These are phyloP conservation scores for Solanum phureja DNA, from an alignment of 257 asterid genomes.

Conservation along the genomic window DNA sequence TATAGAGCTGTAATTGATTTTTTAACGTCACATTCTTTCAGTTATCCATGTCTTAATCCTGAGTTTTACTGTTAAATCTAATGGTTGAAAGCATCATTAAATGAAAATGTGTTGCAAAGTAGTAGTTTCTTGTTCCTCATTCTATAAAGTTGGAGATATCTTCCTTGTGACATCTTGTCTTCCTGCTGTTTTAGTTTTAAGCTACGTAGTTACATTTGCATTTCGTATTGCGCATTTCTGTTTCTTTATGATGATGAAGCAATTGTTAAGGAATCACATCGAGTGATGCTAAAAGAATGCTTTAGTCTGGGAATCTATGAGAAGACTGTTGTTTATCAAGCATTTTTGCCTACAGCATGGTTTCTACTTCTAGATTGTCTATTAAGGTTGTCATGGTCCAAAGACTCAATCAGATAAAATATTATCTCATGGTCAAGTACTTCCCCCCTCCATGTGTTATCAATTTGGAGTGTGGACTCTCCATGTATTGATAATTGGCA, in stretches of 20 bases:
- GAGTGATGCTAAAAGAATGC: neutral
- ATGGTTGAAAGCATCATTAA: neutral
- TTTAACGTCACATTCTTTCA: neutral
- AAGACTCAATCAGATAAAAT: neutral
- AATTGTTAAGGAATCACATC: neutral
- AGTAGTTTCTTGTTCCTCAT: neutral
- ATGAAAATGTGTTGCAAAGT: neutral
- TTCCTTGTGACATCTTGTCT: neutral
- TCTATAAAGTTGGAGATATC: neutral
- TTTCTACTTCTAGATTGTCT: neutral
- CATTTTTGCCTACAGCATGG: neutral
- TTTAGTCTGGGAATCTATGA: neutral
- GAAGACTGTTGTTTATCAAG: neutral
- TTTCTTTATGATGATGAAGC: neutral
- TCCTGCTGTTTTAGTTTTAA: neutral
- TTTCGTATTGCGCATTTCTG: neutral
- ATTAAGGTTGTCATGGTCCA: neutral
- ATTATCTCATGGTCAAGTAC: neutral
- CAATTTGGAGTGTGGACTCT: neutral
- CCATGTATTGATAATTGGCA: neutral
- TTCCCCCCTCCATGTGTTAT: neutral
- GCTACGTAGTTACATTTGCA: neutral
- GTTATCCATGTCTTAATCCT: neutral
- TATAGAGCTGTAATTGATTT: conserved; percentile 3
- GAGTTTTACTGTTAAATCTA: neutral